phyloP scores from a whole-genome alignment of 306 rosid species.

The Citrullus colocynthis region DNA sequence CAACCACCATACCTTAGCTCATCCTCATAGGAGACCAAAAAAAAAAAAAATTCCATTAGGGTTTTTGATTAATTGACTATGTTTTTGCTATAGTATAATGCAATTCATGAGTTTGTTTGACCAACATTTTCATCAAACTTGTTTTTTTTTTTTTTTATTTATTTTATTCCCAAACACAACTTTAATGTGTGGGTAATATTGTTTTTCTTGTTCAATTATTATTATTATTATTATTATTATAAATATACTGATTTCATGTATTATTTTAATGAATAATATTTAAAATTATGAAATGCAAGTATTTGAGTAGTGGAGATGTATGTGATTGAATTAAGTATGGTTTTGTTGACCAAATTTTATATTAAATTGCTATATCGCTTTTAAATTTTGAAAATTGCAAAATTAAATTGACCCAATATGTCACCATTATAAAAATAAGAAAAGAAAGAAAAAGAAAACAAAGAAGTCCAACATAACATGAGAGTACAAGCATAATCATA shows the following conservation, averaged over 20 bases:
- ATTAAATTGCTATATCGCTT: too few species aligned
- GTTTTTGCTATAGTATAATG: neutral
- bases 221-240: neutral
- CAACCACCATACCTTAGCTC: neutral
- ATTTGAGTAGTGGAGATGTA: too few species aligned
- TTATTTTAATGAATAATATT: neutral
- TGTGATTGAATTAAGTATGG: too few species aligned
- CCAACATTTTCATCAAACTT: neutral
- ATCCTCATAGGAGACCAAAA: neutral
- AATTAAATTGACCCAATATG: too few species aligned
- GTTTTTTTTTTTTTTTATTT: neutral
- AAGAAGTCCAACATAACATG: too few species aligned
- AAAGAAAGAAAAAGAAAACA: too few species aligned
- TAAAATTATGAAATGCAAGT: neutral
- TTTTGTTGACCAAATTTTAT: too few species aligned
- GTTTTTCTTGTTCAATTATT: neutral
- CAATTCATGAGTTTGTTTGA: neutral
- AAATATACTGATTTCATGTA: neutral
- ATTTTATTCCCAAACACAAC: neutral
- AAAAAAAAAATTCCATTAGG: neutral
- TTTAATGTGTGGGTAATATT: neutral
- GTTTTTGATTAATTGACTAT: neutral
- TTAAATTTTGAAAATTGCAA: too few species aligned
- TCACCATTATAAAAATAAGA: too few species aligned
- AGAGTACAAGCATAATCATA: too few species aligned